phyloP scores from a whole-genome alignment of 495 filamentous ascomycete genomes.

The Penicillium paxilli region DNA sequence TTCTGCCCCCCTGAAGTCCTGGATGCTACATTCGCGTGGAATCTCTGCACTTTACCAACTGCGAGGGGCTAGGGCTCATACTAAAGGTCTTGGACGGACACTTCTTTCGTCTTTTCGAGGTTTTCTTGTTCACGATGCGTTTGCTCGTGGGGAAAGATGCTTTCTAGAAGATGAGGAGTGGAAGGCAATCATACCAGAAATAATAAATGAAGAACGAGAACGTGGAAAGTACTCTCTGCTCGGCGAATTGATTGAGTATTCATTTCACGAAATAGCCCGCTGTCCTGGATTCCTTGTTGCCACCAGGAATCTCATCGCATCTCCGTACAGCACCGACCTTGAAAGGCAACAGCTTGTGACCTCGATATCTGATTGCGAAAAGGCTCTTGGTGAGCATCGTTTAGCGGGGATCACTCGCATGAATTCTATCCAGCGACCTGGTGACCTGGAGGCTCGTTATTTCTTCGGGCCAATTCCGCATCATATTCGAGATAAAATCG shows the following conservation, averaged over 20 bases:
- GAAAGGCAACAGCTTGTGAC: neutral
- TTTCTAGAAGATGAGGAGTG: constrained; percentile 32
- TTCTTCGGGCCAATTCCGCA: neutral
- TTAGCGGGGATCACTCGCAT: neutral
- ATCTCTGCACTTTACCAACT: constrained; percentile 26
- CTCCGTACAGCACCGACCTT: neutral
- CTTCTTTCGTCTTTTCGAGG: constrained; percentile 32
- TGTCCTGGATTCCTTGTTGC: constrained; percentile 25
- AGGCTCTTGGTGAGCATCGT: neutral
- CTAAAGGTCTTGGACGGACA: constrained; percentile 25
- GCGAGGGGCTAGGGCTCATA: constrained; percentile 29
- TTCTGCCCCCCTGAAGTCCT: constrained; percentile 23
- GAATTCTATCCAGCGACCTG: neutral
- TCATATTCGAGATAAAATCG: neutral
- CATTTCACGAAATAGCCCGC: constrained; percentile 25
- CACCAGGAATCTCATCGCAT: constrained; percentile 12
- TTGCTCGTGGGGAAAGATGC: constrained; percentile 24
- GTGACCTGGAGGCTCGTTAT: neutral
- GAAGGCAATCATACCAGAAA: constrained; percentile 23
- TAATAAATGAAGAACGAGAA: constrained; percentile 12
- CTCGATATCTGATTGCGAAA: neutral
- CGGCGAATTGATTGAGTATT: constrained; percentile 20
- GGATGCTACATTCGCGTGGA: constrained; percentile 38
- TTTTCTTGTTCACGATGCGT: constrained; percentile 31
- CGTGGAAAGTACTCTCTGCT: constrained; percentile 14